phyloP scores from a whole-genome alignment of 768 basidiomycete genomes.

The Cystobasidiopsis lactophilus region DNA sequence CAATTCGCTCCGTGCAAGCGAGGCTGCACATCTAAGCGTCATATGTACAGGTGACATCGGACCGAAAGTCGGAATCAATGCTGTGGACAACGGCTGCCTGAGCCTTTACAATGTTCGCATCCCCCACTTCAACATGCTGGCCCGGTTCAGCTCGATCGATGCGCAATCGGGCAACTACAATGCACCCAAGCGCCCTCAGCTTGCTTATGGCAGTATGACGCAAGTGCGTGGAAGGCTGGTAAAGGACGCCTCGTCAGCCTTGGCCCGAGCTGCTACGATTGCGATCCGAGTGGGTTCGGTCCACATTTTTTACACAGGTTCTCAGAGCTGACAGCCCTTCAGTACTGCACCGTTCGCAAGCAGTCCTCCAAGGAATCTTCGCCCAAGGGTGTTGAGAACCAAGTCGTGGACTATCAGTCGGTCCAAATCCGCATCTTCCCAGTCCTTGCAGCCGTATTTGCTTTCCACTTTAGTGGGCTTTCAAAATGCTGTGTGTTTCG shows the following conservation, averaged over 20 bases:
- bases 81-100: slow-evolving; percentile 7
- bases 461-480: slow-evolving; percentile 14
- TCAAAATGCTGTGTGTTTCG: too few species aligned
- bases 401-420: slow-evolving; percentile 20
- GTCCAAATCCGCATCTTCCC: slow-evolving; percentile 18
- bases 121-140: slow-evolving; percentile 5
- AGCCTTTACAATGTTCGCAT: background rate
- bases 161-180: slow-evolving; percentile 14
- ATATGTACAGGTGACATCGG: slow-evolving; percentile 22
- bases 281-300: too few species aligned
- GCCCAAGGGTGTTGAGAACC: slow-evolving; percentile 14
- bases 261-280: slow-evolving; percentile 20
- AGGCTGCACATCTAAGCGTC: too few species aligned
- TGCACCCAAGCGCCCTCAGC: slow-evolving; percentile 11
- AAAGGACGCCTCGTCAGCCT: slow-evolving; percentile 14
- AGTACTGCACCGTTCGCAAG: slow-evolving; percentile 17
- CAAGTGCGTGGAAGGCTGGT: slow-evolving; percentile 16
- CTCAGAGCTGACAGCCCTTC: too few species aligned
- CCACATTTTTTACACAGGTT: too few species aligned
- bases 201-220: slow-evolving; percentile 6
- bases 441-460: slow-evolving; percentile 9
- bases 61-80: background rate
- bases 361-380: slow-evolving; percentile 21
- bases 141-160: slow-evolving; percentile 19
- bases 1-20: too few species aligned